Conservation (phyloP, 1,284 basidiomycete species). For the Ustilago hordei region DNA sequence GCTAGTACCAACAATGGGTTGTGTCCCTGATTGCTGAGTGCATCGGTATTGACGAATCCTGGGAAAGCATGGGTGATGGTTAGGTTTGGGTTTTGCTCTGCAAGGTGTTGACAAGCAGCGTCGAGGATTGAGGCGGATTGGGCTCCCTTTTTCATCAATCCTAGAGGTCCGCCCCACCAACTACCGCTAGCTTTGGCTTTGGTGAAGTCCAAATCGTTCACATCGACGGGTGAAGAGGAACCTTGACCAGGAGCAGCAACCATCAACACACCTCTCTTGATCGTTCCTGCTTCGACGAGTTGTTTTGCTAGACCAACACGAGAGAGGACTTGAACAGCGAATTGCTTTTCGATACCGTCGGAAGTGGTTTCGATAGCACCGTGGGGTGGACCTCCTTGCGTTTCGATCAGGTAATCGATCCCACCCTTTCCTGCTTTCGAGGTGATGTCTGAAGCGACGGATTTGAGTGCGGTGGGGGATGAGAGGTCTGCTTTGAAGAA, state of each 20-base stretch:
- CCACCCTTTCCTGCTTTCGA: slow-evolving; percentile 55
- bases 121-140: slow-evolving; percentile 53
- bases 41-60: slow-evolving; percentile 62
- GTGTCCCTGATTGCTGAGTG: slow-evolving; percentile 64
- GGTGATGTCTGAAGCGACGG: slow-evolving; percentile 54
- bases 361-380: slow-evolving; percentile 20
- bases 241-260: slow-evolving; percentile 65
- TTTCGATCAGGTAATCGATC: slow-evolving; percentile 69
- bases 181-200: slow-evolving; percentile 41
- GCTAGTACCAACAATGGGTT: slow-evolving; percentile 59
- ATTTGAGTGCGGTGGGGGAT: slow-evolving; percentile 55
- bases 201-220: slow-evolving; percentile 64
- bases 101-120: slow-evolving; percentile 29
- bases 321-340: slow-evolving; percentile 69
- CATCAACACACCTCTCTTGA: slow-evolving; percentile 65
- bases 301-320: slow-evolving; percentile 68
- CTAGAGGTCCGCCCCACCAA: slow-evolving; percentile 44
- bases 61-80: slow-evolving; percentile 61
- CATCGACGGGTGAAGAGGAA: slow-evolving; percentile 40
- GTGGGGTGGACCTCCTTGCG: slow-evolving; percentile 64
- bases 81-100: slow-evolving; percentile 53
- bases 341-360: slow-evolving; percentile 62
- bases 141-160: slow-evolving; percentile 37
- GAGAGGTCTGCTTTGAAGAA: slow-evolving; percentile 70
- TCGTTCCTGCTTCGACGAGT: slow-evolving; percentile 61